Conservation (phyloP, 768 basidiomycete species). For the Lentinula aciculospora region DNA sequence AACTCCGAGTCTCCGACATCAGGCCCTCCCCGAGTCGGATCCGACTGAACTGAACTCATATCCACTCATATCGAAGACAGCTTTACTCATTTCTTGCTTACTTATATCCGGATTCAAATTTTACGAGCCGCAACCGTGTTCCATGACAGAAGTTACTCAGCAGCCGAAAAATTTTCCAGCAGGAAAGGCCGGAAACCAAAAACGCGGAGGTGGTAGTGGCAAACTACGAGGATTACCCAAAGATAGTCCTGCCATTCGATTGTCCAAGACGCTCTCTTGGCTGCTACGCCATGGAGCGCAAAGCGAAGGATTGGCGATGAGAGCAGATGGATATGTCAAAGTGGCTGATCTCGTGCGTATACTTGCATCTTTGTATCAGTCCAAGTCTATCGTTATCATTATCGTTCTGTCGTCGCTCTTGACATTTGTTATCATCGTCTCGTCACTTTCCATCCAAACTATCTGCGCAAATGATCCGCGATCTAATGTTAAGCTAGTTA, state of each 20-base stretch:
- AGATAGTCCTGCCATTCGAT: constrained; percentile 62
- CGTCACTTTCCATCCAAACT: not conserved
- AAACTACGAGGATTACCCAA: constrained; percentile 55
- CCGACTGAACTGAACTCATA: not conserved
- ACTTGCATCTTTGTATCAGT: not conserved
- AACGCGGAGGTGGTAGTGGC: constrained; percentile 8
- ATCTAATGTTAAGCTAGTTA: constrained; percentile 38
- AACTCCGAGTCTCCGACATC: not conserved
- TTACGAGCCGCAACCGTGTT: no score
- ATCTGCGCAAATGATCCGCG: not conserved
- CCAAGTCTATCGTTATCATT: not conserved
- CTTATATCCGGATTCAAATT: no score
- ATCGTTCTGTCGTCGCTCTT: not conserved
- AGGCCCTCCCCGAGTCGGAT: not conserved
- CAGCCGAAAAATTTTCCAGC: not conserved
- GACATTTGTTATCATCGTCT: not conserved
- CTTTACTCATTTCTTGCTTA: no score
- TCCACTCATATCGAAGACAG: not conserved
- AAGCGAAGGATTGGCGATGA: constrained; percentile 67
- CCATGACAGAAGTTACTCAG: not conserved
- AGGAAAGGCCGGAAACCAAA: not conserved
- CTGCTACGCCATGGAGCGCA: constrained; percentile 87
- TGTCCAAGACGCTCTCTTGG: constrained; percentile 88
- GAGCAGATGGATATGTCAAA: constrained; percentile 80
- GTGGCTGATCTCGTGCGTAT: constrained; percentile 78